phyloP scores from a whole-genome alignment of 192 early-diverging fungal species.

The Backusella morwellensis region DNA sequence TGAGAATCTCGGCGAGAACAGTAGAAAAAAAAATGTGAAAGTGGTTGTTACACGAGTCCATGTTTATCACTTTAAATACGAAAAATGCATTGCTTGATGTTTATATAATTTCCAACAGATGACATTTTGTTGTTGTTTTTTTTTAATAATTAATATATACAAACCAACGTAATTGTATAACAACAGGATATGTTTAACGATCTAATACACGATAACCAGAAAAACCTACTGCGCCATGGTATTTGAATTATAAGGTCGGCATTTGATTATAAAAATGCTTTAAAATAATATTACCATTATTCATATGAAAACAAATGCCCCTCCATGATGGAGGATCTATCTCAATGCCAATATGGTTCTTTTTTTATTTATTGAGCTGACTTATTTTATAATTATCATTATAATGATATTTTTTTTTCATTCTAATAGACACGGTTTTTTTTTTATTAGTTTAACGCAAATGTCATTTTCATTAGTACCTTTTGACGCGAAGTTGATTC shows the following conservation, averaged over 20 bases:
- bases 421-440: neutral
- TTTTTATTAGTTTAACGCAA: neutral
- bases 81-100: neutral
- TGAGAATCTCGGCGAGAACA: neutral
- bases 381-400: neutral
- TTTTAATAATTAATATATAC: neutral
- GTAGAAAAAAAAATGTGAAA: neutral
- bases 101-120: neutral
- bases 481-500: neutral
- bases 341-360: neutral
- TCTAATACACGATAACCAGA: neutral
- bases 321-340: neutral
- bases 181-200: neutral
- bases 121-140: neutral
- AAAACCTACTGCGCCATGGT: neutral
- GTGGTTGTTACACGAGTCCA: neutral
- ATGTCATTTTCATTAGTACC: neutral
- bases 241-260: neutral
- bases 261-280: neutral
- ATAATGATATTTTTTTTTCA: neutral
- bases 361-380: neutral
- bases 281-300: neutral
- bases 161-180: neutral
- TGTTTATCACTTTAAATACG: neutral
- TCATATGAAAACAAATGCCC: neutral